Evolutionary conservation across 495 filamentous ascomycete genomes (phyloP), one percentile per base, ranked within the genome.

Genomic region (Penicillium bialowiezense): DNA sequence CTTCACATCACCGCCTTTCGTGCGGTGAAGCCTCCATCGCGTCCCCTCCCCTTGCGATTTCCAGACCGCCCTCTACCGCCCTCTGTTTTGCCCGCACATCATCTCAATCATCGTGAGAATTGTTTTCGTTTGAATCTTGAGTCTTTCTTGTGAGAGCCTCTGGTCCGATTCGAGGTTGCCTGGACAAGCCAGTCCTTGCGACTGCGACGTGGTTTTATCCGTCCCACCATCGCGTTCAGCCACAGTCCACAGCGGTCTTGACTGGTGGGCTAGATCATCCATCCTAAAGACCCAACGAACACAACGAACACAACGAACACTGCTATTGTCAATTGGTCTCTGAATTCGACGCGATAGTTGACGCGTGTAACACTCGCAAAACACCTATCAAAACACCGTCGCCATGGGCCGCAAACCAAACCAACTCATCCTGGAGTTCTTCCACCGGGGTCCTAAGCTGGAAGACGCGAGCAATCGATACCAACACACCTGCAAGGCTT

Each of bases 401-500:
- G 61, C 56, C 62, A 92, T 92, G 88, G 88, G 88, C 63, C 79
- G 88, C 60, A 83, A 86, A 67, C 88, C 87, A 44, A 90, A 92
- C 70, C 81, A 81, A 46, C 74, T 95, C 47, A 89, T 95, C 60
- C 72, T 87, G 56, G 83, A 89, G 73, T 89, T 86, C 72, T 95
- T 93, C 68, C 84, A 85, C 61, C 81, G 90, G 45, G 90, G 90
- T 7, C 76, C 79, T 12, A 93, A 92, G 68, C 74, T 92, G 56
- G 83, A 86, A 56, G 89, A 93, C 62, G 82, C 85, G 48, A 89
- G 85, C 72, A 95, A 95, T 65, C 81, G 90, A 36, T 95, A 95
- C 58, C 83, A 87, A 56, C 87, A 92, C 63, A 90, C 86, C 3
- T 95, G 89, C 79, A 90, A 89, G 71, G 75, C 81, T 33, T 95